These are phyloP conservation scores for Thecamonas trahens DNA, from an alignment of 78 protist species.

Conservation along the genomic window DNA sequence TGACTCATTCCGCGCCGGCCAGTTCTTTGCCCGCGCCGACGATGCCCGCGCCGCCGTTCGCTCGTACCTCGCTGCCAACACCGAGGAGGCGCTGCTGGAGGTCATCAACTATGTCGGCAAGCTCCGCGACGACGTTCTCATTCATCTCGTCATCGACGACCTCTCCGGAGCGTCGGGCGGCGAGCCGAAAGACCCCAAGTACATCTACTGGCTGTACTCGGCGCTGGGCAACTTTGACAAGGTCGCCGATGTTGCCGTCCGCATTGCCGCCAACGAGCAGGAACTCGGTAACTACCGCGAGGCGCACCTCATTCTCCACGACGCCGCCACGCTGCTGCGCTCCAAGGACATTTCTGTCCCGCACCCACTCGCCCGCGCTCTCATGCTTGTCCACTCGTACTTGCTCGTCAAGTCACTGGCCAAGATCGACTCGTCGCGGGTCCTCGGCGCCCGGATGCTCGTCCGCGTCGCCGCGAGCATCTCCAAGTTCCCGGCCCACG, in stretches of 20 bases:
- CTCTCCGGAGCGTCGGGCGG: slow-evolving; percentile 68
- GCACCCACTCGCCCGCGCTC: slow-evolving; percentile 15
- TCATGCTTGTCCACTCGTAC: slow-evolving; percentile 60
- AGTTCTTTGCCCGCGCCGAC: too few species aligned
- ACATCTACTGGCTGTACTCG: slow-evolving; percentile 55
- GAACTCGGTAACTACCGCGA: slow-evolving; percentile 48
- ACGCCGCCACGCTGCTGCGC: slow-evolving; percentile 40
- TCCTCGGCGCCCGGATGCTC: slow-evolving; percentile 64
- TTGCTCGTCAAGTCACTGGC: slow-evolving; percentile 26
- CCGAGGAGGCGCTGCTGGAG: background rate
- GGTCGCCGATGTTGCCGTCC: slow-evolving; percentile 63
- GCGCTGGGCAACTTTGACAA: slow-evolving; percentile 41
- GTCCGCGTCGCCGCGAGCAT: slow-evolving; percentile 61
- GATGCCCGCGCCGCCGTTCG: background rate
- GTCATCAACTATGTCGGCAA: background rate
- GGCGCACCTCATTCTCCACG: slow-evolving; percentile 49
- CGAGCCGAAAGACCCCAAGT: slow-evolving; percentile 47
- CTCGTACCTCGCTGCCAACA: too few species aligned
- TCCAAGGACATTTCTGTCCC: slow-evolving; percentile 15
- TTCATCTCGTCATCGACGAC: slow-evolving; percentile 38
- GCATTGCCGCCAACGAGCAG: slow-evolving; percentile 61
- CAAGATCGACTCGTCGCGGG: background rate
- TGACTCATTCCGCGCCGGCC: slow-evolving; percentile 10
- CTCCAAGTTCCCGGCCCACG: slow-evolving; percentile 60
- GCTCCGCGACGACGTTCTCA: slow-evolving; percentile 9